Percentiles rank a stretch among this genome's conserved stretches.
These are phyloP conservation scores for Oxalis stricta DNA, from an alignment of 441 rosid genomes.

Conservation along the genomic window DNA sequence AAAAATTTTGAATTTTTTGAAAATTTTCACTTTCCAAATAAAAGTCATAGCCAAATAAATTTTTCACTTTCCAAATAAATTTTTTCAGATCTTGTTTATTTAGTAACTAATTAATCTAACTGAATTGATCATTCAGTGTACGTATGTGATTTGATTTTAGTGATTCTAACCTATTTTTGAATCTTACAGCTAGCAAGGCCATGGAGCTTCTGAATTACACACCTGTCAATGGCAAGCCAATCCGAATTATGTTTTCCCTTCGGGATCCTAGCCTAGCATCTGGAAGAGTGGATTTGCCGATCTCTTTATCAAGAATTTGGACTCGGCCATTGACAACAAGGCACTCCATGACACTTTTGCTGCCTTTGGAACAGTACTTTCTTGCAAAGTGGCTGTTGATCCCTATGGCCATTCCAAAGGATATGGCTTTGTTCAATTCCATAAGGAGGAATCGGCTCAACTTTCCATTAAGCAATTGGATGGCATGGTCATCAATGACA, in stretches of 20 bases:
- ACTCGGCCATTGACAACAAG: conserved; percentile 70
- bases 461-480: conserved; percentile 59
- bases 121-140: too few relatives aligned
- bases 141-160: too few relatives aligned
- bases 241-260: conserved; percentile 67
- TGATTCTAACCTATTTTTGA: too few relatives aligned
- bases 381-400: conserved; percentile 77
- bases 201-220: conserved; percentile 60
- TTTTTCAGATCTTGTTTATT: too few relatives aligned
- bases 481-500: conserved; percentile 76
- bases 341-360: conserved; percentile 73
- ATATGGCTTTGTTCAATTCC: conserved; percentile 84
- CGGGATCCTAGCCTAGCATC: conserved; percentile 79
- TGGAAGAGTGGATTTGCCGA: conserved; percentile 81
- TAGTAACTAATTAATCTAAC: too few relatives aligned
- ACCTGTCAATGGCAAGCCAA: conserved; percentile 57
- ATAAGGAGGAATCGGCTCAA: conserved; percentile 63
- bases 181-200: conserved; percentile 75
- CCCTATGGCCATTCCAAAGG: conserved; percentile 71
- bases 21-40: too few relatives aligned
- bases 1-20: too few relatives aligned
- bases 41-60: too few relatives aligned
- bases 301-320: conserved; percentile 78
- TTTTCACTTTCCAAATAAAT: too few relatives aligned
- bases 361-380: conserved; percentile 56